These are phyloP conservation scores for Schizothecium vesticola DNA, from an alignment of 495 filamentous ascomycete species.

Conservation along the genomic window DNA sequence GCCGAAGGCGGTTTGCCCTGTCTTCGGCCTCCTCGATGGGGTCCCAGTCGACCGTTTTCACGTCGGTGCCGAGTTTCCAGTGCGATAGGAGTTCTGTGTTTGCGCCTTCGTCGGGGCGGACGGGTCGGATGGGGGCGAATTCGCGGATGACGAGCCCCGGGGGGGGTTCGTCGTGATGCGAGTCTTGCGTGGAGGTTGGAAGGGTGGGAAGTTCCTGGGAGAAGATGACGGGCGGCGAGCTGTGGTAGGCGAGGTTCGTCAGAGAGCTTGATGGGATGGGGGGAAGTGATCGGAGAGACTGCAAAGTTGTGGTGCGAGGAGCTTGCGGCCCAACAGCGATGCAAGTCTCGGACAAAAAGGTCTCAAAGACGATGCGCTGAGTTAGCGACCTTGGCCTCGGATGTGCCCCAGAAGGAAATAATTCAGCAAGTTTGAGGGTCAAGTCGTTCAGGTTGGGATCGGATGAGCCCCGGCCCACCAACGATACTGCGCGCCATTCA, in stretches of 20 bases:
- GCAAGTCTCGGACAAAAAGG: constrained; percentile 21
- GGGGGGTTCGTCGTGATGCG: neutral
- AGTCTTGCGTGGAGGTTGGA: neutral
- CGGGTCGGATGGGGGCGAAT: constrained; percentile 17
- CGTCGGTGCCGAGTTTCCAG: constrained; percentile 19
- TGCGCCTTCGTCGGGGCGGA: neutral
- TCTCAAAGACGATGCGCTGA: constrained; percentile 20
- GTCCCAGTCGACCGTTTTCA: constrained; percentile 16
- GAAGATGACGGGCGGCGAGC: constrained; percentile 14
- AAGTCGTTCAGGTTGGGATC: constrained; percentile 17
- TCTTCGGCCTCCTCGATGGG: constrained; percentile 15
- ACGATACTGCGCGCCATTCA: constrained; percentile 9
- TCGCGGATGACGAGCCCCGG: constrained; percentile 19
- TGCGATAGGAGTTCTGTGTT: constrained; percentile 4
- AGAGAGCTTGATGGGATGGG: neutral
- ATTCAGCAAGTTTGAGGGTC: neutral
- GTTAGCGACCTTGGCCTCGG: constrained; percentile 6
- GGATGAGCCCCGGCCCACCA: constrained; percentile 9
- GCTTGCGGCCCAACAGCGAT: constrained; percentile 12
- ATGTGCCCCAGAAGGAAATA: constrained; percentile 8
- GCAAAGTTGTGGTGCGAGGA: neutral
- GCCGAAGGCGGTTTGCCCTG: constrained; percentile 12
- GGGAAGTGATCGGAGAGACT: neutral
- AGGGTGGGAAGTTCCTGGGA: constrained; percentile 5
- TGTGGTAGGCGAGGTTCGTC: constrained; percentile 7